phyloP scores from a whole-genome alignment of 2,329 filamentous ascomycete genomes.

The Mycocentrospora acerina region DNA sequence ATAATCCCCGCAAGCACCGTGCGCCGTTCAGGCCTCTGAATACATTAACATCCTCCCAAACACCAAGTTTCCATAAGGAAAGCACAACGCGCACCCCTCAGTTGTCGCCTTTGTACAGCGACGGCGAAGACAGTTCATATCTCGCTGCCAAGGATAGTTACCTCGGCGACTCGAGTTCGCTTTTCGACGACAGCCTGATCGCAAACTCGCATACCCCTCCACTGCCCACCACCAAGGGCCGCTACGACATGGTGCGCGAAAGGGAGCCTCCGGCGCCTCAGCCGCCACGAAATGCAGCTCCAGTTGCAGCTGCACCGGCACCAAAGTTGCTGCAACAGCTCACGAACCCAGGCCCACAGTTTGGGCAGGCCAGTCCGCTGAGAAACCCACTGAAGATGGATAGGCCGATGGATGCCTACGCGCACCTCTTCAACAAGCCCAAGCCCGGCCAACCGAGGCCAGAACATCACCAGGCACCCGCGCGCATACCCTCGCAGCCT shows the following conservation, averaged over 20 bases:
- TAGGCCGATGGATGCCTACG: constrained; percentile 23
- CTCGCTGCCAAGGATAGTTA: constrained; percentile 2
- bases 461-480: constrained; percentile 50
- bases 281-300: constrained; percentile 23
- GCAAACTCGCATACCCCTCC: constrained; percentile 9
- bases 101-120: neutral
- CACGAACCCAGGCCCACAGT: constrained; percentile 45
- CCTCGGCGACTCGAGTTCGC: constrained; percentile 37
- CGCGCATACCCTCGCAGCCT: constrained; percentile 21
- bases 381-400: constrained; percentile 49
- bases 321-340: constrained; percentile 37
- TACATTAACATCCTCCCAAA: constrained; percentile 35
- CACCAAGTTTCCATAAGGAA: constrained; percentile 25
- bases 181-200: constrained; percentile 35
- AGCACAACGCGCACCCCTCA: constrained; percentile 1
- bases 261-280: constrained; percentile 47
- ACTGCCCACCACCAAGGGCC: constrained; percentile 2
- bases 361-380: constrained; percentile 61
- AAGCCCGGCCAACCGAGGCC: constrained; percentile 51
- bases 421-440: constrained; percentile 55
- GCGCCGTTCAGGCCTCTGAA: constrained; percentile 37
- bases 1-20: constrained; percentile 29
- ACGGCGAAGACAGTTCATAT: neutral
- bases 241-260: constrained; percentile 53
- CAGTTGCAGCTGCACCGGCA: constrained; percentile 20